Conservation (phyloP, 768 basidiomycete genomes). For the Agaricus blazei region DNA sequence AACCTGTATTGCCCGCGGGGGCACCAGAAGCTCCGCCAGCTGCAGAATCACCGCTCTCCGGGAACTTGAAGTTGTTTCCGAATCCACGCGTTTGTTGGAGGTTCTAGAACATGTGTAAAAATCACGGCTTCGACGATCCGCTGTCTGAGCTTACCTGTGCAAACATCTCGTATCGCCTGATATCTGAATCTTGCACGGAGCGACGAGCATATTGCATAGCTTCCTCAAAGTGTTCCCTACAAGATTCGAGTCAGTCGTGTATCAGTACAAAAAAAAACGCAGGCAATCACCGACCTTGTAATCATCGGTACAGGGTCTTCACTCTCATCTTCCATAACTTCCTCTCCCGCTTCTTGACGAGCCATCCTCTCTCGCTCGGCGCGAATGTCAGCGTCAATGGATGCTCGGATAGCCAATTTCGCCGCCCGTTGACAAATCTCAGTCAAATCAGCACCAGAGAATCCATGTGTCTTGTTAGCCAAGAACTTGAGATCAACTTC, state of each 20-base stretch:
- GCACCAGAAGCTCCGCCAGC: slow-evolving; percentile 38
- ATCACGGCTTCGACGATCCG: slow-evolving; percentile 1
- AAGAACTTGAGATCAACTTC: slow-evolving; percentile 85
- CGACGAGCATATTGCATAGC: slow-evolving; percentile 98
- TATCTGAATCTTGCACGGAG: slow-evolving; percentile 94
- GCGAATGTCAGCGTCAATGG: slow-evolving; percentile 89
- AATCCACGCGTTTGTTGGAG: slow-evolving; percentile 89
- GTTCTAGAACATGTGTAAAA: slow-evolving; percentile 46
- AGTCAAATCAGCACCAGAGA: slow-evolving; percentile 99
- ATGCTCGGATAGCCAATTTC: slow-evolving; percentile 93
- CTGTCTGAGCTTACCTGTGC: slow-evolving; percentile 55
- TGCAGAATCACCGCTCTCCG: slow-evolving; percentile 53
- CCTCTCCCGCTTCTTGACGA: slow-evolving; percentile 73
- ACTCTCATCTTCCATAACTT: slow-evolving; percentile 66
- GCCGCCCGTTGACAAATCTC: slow-evolving; percentile 98
- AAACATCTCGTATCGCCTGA: slow-evolving; percentile 98
- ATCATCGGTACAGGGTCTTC: slow-evolving; percentile 92
- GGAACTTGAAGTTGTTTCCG: slow-evolving; percentile 98
- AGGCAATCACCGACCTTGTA: slow-evolving; percentile 46
- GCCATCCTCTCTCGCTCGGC: slow-evolving; percentile 73
- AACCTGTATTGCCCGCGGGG: slow-evolving; percentile 60
- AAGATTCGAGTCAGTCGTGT: slow-evolving; percentile 5
- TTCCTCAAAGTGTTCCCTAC: slow-evolving; percentile 95
- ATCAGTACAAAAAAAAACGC: neutral
- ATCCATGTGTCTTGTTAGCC: slow-evolving; percentile 91